A percentile compares a stretch with the other conserved stretches of the same genome.
Evolutionary conservation across 179 eudicot species (phyloP).

Genomic region (Corrigiola litoralis): DNA sequence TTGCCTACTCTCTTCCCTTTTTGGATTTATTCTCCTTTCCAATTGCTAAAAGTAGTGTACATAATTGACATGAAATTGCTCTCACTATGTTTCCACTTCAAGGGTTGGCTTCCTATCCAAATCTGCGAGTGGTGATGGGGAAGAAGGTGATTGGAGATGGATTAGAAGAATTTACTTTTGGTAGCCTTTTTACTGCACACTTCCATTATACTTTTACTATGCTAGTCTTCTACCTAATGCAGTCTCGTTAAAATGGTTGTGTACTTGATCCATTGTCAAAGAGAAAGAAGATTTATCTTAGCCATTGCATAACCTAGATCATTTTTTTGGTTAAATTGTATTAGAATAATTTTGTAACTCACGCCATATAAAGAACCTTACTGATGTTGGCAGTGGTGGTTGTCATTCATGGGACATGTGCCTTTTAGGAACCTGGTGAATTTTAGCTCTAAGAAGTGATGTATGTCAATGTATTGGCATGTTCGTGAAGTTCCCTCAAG

Average conservation of each 20-base stretch:
- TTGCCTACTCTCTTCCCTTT: neutral
- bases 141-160: too few relatives aligned
- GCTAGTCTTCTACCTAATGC: neutral
- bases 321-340: neutral
- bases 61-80: neutral
- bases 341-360: too few relatives aligned
- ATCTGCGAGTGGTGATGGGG: neutral
- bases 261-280: too few relatives aligned
- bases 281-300: neutral
- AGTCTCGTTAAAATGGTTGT: neutral
- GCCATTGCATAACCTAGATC: neutral
- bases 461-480: neutral
- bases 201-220: neutral
- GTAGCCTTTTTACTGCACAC: too few relatives aligned
- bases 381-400: too few relatives aligned
- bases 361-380: too few relatives aligned
- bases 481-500: constrained; percentile 7
- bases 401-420: neutral
- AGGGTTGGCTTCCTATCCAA: neutral
- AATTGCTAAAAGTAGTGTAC: too few relatives aligned
- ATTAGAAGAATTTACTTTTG: too few relatives aligned
- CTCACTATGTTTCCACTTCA: neutral
- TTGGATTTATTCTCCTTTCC: neutral
- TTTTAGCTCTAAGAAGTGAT: neutral
- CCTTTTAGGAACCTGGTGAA: neutral